phyloP scores from a whole-genome alignment of 352 stramenopile genomes.

The Phytopythium ostracodes region DNA sequence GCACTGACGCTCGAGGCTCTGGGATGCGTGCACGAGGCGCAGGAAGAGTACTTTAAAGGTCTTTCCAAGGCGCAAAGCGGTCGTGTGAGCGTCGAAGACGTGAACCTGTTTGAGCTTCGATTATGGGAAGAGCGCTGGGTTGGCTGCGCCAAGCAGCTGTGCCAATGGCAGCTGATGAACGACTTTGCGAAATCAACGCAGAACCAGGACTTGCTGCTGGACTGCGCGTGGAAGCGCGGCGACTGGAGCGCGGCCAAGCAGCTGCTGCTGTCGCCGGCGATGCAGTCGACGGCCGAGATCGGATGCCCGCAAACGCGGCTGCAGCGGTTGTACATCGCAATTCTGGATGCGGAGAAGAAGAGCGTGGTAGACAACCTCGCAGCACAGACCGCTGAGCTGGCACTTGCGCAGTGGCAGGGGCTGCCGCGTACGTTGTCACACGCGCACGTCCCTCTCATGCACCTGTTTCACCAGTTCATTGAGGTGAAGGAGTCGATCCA shows the following conservation, averaged over 20 bases:
- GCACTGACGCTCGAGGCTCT: constrained; percentile 78
- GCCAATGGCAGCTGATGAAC: constrained; percentile 91
- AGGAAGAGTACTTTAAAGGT: constrained; percentile 86
- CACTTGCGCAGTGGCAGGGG: constrained; percentile 87
- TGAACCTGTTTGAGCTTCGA: constrained; percentile 83
- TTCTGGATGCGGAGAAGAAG: constrained; percentile 80
- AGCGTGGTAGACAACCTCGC: constrained; percentile 59
- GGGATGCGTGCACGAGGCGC: constrained; percentile 79
- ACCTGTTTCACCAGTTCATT: constrained; percentile 90
- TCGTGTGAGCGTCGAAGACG: constrained; percentile 68
- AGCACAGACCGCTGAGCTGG: constrained; percentile 73
- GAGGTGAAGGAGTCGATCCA: constrained; percentile 91
- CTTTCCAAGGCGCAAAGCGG: constrained; percentile 75
- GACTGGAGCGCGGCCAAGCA: constrained; percentile 88
- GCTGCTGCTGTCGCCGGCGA: constrained; percentile 56
- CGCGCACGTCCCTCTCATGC: constrained; percentile 80
- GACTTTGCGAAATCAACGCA: constrained; percentile 90
- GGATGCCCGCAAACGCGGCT: constrained; percentile 75
- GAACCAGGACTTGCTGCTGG: constrained; percentile 90
- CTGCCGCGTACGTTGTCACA: constrained; percentile 73
- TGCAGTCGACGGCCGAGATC: constrained; percentile 57
- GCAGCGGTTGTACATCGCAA: constrained; percentile 86
- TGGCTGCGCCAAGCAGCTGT: constrained; percentile 88
- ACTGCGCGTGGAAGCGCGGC: constrained; percentile 90
- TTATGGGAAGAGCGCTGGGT: constrained; percentile 91